Evolutionary conservation across 2,329 filamentous ascomycete genomes (phyloP).

Genomic region (Penicillium sp.): DNA sequence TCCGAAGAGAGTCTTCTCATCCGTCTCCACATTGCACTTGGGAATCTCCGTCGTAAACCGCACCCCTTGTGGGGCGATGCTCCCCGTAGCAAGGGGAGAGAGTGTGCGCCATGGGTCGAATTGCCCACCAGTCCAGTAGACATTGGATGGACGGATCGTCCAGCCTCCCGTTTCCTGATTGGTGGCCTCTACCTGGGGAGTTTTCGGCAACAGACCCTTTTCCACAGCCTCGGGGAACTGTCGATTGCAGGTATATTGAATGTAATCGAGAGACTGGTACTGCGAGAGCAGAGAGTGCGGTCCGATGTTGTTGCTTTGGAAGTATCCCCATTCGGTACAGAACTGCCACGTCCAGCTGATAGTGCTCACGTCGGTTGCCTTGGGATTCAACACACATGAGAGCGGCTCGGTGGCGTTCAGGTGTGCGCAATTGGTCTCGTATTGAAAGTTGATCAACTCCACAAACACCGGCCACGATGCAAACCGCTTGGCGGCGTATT

Average conservation of each 20-base stretch:
- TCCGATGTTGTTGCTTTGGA: slow-evolving; percentile 47
- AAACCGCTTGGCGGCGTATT: slow-evolving; percentile 41
- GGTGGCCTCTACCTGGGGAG: slow-evolving; percentile 35
- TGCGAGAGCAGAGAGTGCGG: slow-evolving; percentile 44
- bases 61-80: slow-evolving; percentile 38
- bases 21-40: slow-evolving; percentile 38
- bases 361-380: slow-evolving; percentile 30
- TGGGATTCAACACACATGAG: slow-evolving; percentile 37
- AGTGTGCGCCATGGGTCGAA: slow-evolving; percentile 51
- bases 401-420: slow-evolving; percentile 18
- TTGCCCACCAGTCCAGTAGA: slow-evolving; percentile 48
- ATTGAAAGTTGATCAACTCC: slow-evolving; percentile 35
- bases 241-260: slow-evolving; percentile 44
- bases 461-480: slow-evolving; percentile 38
- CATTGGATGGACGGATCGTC: slow-evolving; percentile 48
- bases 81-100: slow-evolving; percentile 40
- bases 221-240: slow-evolving; percentile 44
- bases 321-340: slow-evolving; percentile 51
- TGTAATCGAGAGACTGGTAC: slow-evolving; percentile 44
- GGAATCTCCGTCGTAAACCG: slow-evolving; percentile 40
- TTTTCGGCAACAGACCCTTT: slow-evolving; percentile 38
- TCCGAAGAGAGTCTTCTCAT: slow-evolving; percentile 43
- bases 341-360: slow-evolving; percentile 50
- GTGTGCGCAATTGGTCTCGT: slow-evolving; percentile 40
- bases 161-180: slow-evolving; percentile 48